A percentile compares a stretch with the other conserved stretches of the same genome.
These are phyloP conservation scores for Limonium bicolor DNA, from an alignment of 148 eudicot genomes.

Conservation along the genomic window DNA sequence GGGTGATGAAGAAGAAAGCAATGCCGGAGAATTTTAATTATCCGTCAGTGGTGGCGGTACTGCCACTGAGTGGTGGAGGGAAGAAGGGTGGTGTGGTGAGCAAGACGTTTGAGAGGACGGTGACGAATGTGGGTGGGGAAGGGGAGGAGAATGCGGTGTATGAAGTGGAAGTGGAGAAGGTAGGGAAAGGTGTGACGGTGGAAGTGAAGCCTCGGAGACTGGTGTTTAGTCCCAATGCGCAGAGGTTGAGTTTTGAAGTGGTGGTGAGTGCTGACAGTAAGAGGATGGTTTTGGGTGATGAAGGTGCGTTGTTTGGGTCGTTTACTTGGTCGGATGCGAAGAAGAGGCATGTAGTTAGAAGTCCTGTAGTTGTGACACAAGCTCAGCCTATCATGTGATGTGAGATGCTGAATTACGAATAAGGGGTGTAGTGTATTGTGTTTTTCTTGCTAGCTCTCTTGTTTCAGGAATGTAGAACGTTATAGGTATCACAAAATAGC, in stretches of 20 bases:
- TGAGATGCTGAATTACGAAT: background rate
- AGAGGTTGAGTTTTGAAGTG: slow-evolving; percentile 39
- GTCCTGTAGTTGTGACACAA: slow-evolving; percentile 83
- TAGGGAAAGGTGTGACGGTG: slow-evolving; percentile 44
- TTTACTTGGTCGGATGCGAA: slow-evolving; percentile 71
- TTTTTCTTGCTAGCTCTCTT: too few relatives aligned
- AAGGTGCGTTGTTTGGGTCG: slow-evolving; percentile 72
- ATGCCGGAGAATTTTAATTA: slow-evolving; percentile 71
- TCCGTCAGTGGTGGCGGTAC: slow-evolving; percentile 61
- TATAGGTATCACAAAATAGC: background rate
- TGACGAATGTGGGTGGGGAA: slow-evolving; percentile 54
- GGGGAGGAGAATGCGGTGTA: slow-evolving; percentile 57
- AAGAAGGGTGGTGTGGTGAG: too few relatives aligned
- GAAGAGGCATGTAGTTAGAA: slow-evolving; percentile 88
- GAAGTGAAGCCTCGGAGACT: slow-evolving; percentile 43
- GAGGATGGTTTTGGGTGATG: slow-evolving; percentile 44
- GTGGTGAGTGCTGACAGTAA: slow-evolving; percentile 41
- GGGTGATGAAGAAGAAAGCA: slow-evolving; percentile 46
- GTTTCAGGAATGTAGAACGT: too few relatives aligned
- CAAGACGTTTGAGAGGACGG: slow-evolving; percentile 68
- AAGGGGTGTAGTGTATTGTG: background rate
- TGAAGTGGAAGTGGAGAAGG: slow-evolving; percentile 29
- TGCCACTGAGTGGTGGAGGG: slow-evolving; percentile 30
- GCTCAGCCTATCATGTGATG: slow-evolving; percentile 29
- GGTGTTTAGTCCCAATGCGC: slow-evolving; percentile 43